A percentile compares a stretch with the other conserved stretches of the same genome.
Evolutionary conservation across 2,329 filamentous ascomycete species (phyloP).

Genomic region (Colletotrichum kahawae): DNA sequence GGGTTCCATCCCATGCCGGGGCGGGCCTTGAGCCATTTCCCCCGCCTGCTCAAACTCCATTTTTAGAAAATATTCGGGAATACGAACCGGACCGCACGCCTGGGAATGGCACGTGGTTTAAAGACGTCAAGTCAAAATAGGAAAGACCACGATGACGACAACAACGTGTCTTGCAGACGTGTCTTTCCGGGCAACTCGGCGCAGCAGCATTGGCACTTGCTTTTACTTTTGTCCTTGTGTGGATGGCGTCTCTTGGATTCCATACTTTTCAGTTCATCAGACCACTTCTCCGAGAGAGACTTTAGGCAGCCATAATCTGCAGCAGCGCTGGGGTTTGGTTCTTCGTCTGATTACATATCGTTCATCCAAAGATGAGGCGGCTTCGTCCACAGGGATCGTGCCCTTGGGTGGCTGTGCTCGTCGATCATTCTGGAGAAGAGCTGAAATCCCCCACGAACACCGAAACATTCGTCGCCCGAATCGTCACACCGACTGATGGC

Average conservation of each 20-base stretch:
- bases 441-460: background rate
- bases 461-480: background rate
- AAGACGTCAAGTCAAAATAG: background rate
- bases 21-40: background rate
- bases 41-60: background rate
- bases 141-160: background rate
- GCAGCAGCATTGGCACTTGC: background rate
- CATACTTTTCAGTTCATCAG: background rate
- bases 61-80: slow-evolving; percentile 15
- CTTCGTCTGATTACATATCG: background rate
- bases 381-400: slow-evolving; percentile 3
- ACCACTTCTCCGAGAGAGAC: background rate
- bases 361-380: slow-evolving; percentile 1
- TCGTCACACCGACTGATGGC: background rate
- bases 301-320: background rate
- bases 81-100: slow-evolving; percentile 3
- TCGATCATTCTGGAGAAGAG: slow-evolving; percentile 12
- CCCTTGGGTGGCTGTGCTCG: background rate
- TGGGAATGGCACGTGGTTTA: background rate
- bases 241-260: background rate
- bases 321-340: background rate
- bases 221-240: background rate
- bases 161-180: background rate
- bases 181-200: background rate
- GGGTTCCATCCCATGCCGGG: background rate